Base-by-base conservation (phyloP, 805 yeast species). In the Candida orba region DNA sequence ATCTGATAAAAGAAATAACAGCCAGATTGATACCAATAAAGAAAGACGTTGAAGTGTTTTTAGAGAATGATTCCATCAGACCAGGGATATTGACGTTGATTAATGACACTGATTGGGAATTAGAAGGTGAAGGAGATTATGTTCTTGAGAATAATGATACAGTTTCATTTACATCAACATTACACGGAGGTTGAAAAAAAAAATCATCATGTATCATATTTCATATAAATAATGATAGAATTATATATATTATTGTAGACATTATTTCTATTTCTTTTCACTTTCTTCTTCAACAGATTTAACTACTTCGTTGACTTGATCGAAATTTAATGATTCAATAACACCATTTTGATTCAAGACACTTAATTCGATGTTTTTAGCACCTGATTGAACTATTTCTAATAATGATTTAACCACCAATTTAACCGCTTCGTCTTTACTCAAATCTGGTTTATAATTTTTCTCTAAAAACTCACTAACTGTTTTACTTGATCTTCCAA, bases 301-400 rank as follows among this genome's bases (percentile, higher is more conserved):
- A 36, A 90, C 97, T 52, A 79, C 75, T 45, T 72, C 72, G 53
- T 79, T 83, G 51, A 90, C 80, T 52, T 81, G 85, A 17, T 84
- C 95, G 42, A 78, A 74, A 15, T 78, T 66, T 58, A 90, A 73
- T 43, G 68, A 66, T 50, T 75, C 29, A 27, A 27, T 74, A 52
- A 86, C 75, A 52, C 73, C 68, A 41, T 77, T 79, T 27, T 96
- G 85, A 49, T 77, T 78, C 76, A 91, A 79, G 33, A 93, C 81
- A 4, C 95, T 84, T 40, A 93, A 80, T 67, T 93, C 99, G 60
- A 93, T 90, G 65, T 93, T 93, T 63, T 87, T 86, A 37, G 97
- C 95, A 35, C 99, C 99, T 3, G 97, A 90, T 69, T 93, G 98
- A 22, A 93, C 99, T 40, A 93, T 97, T 65, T 93, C 99, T 55